These are phyloP conservation scores for Paramecium tetraurelia DNA, from an alignment of 73 alveolate genomes.

Conservation along the genomic window DNA sequence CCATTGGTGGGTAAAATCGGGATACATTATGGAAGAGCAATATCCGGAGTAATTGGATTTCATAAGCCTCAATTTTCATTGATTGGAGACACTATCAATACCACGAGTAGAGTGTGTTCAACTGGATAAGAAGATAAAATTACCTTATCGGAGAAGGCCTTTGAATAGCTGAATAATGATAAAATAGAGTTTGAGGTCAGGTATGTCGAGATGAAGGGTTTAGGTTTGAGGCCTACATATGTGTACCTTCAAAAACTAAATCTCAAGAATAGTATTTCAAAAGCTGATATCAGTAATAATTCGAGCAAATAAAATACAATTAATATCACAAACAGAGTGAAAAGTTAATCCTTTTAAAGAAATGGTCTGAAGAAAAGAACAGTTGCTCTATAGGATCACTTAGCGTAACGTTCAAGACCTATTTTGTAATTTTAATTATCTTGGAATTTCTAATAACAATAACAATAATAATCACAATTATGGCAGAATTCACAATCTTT, in stretches of 20 bases:
- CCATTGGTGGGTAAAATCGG: conserved; percentile 43
- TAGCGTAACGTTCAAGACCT: not conserved
- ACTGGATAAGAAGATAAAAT: conserved; percentile 55
- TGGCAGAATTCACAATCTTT: not conserved
- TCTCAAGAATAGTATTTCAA: not conserved
- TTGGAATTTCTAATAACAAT: not conserved
- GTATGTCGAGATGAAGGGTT: conserved; percentile 22
- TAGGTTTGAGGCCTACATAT: conserved; percentile 25
- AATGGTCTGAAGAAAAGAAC: not conserved
- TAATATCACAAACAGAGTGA: not conserved
- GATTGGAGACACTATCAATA: conserved; percentile 55
- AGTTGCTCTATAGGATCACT: not conserved
- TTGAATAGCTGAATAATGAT: conserved; percentile 37
- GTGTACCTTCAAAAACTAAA: not conserved
- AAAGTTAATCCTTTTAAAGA: not conserved
- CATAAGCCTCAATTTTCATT: conserved; percentile 57
- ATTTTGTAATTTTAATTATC: not conserved
- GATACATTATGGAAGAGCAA: conserved; percentile 55
- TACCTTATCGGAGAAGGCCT: conserved; percentile 38
- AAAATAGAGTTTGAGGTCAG: not conserved
- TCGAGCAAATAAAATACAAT: not conserved
- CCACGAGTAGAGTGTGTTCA: conserved; percentile 58
- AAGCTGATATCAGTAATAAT: not conserved
- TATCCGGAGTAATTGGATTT: conserved; percentile 56
- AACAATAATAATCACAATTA: not conserved